phyloP scores from a whole-genome alignment of 2,329 filamentous ascomycete genomes.

The Trichophyton equinum region DNA sequence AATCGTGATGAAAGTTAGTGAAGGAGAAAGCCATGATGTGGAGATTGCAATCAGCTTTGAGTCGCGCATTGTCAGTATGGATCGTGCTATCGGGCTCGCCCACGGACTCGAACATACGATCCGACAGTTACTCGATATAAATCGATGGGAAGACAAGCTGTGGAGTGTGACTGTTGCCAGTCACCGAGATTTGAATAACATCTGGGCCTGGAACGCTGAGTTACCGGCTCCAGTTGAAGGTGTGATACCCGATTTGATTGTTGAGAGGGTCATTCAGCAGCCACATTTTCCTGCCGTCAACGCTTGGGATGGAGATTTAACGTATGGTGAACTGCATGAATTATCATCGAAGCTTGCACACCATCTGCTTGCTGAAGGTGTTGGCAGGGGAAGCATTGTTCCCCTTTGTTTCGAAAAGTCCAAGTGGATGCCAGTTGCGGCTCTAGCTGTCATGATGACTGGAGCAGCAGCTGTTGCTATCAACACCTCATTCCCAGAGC shows the following conservation, averaged over 20 bases:
- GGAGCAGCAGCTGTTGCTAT: conserved; percentile 12
- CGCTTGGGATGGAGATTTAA: conserved; percentile 16
- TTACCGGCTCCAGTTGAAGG: conserved; percentile 14
- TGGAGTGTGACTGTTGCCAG: not conserved
- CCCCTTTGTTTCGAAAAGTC: conserved; percentile 13
- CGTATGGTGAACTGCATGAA: conserved; percentile 15
- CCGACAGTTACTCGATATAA: not conserved
- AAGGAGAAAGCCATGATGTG: not conserved
- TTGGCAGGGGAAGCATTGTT: conserved; percentile 17
- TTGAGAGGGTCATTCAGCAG: conserved; percentile 6
- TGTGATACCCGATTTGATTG: conserved; percentile 13
- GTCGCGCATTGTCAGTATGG: not conserved
- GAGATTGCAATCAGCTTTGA: not conserved
- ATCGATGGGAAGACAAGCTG: not conserved
- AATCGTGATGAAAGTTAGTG: not conserved
- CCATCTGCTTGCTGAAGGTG: conserved; percentile 20
- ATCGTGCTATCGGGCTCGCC: not conserved
- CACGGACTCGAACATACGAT: not conserved
- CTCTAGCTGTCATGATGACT: conserved; percentile 11
- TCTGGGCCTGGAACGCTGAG: conserved; percentile 18
- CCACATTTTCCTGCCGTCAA: conserved; percentile 13
- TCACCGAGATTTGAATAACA: not conserved
- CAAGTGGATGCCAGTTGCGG: conserved; percentile 12
- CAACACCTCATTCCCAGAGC: conserved; percentile 16
- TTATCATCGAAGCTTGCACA: conserved; percentile 22